Evolutionary conservation across 202 grass and related monocot species (phyloP).

Genomic region (Alloteropsis angusta): DNA sequence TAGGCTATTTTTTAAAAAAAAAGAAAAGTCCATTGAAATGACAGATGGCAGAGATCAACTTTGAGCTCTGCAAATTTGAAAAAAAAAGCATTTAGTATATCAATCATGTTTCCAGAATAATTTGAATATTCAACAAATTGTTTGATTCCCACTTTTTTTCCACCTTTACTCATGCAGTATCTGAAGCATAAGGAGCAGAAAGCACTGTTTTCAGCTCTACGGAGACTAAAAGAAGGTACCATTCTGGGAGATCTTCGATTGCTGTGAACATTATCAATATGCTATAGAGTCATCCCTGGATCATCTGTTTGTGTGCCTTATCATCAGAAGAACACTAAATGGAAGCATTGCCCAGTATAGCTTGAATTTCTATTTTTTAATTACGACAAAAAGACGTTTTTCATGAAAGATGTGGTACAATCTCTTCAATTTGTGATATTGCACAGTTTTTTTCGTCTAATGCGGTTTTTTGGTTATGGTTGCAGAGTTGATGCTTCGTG

Average conservation of each 20-base stretch:
- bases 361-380: background rate
- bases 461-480: slow-evolving; percentile 4
- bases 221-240: slow-evolving; percentile 76
- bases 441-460: slow-evolving; percentile 12
- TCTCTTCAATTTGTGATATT: background rate
- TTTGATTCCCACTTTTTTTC: background rate
- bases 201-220: slow-evolving; percentile 54
- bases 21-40: background rate
- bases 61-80: background rate
- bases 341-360: background rate
- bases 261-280: background rate
- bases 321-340: background rate
- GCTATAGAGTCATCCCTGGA: background rate
- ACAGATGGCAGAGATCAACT: background rate
- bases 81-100: background rate
- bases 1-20: background rate
- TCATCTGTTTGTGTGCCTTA: slow-evolving; percentile 1
- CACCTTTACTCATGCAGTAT: slow-evolving; percentile 25
- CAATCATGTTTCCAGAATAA: background rate
- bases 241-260: background rate
- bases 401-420: background rate
- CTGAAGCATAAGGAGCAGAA: slow-evolving; percentile 40
- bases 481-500: slow-evolving; percentile 97
- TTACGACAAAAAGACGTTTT: background rate
- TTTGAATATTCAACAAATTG: background rate